These are phyloP conservation scores for Cubamyces lactineus DNA, from an alignment of 768 basidiomycete genomes.

Conservation along the genomic window DNA sequence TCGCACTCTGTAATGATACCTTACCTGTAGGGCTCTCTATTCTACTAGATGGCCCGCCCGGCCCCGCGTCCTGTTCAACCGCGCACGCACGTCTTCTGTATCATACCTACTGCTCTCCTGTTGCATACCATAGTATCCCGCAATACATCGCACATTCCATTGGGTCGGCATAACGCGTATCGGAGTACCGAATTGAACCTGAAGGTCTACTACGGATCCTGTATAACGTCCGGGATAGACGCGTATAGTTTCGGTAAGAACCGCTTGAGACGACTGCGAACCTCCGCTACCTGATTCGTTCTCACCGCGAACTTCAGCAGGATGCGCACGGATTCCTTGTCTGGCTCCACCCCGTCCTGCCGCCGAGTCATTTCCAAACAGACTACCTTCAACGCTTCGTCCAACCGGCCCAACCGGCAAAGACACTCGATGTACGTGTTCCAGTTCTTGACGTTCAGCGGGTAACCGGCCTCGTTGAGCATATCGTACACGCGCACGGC, in stretches of 20 bases:
- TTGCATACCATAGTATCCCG: conserved; percentile 22
- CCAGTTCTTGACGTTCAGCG: conserved; percentile 72
- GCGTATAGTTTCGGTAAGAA: conserved; percentile 44
- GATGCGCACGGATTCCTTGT: conserved; percentile 52
- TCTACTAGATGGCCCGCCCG: conserved; percentile 51
- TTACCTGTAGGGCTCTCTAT: conserved; percentile 33
- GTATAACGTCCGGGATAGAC: not conserved
- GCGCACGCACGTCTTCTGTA: conserved; percentile 45
- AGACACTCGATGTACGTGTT: conserved; percentile 84
- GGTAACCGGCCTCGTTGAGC: conserved; percentile 52
- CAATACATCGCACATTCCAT: conserved; percentile 31
- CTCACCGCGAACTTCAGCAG: conserved; percentile 57
- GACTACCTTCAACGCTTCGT: conserved; percentile 67
- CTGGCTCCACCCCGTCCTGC: conserved; percentile 46
- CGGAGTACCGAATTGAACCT: not conserved
- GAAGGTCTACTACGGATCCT: not conserved
- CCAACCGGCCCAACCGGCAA: conserved; percentile 67
- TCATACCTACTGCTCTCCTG: conserved; percentile 26
- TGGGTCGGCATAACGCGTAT: not conserved
- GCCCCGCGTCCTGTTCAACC: conserved; percentile 64
- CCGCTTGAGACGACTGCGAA: conserved; percentile 48
- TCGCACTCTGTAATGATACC: conserved; percentile 22
- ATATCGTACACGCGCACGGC: conserved; percentile 60
- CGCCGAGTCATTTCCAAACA: conserved; percentile 64
- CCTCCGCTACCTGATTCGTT: conserved; percentile 46